phyloP scores from a whole-genome alignment of 1,284 basidiomycete genomes.

The Sanghuangporus sanghuang region DNA sequence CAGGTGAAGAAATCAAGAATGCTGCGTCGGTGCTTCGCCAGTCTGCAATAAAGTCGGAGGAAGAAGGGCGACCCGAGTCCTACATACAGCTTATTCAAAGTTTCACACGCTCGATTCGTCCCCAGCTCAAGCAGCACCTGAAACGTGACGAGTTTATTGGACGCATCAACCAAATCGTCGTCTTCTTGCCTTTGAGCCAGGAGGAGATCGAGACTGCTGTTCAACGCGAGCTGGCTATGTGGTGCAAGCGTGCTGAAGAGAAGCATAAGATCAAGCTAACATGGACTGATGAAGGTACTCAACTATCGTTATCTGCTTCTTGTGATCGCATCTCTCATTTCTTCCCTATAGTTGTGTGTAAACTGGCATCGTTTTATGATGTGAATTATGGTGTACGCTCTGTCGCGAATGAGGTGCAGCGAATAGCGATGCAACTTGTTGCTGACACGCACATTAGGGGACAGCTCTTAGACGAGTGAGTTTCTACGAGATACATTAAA shows the following conservation, averaged over 20 bases:
- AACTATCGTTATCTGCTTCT: neutral
- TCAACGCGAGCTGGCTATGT: slow-evolving; percentile 4
- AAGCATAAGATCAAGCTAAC: slow-evolving; percentile 10
- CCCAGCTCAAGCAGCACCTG: slow-evolving; percentile 2
- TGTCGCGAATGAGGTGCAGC: slow-evolving; percentile 10
- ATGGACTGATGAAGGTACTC: slow-evolving; percentile 10
- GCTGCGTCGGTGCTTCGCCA: neutral
- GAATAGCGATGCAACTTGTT: slow-evolving; percentile 10
- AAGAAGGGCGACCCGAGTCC: slow-evolving; percentile 9
- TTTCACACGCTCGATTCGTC: slow-evolving; percentile 12
- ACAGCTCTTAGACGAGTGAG: slow-evolving; percentile 2
- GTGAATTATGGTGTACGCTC: slow-evolving; percentile 15
- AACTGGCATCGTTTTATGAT: slow-evolving; percentile 8
- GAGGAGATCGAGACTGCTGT: slow-evolving; percentile 13
- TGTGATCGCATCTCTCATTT: neutral
- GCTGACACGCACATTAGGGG: slow-evolving; percentile 13
- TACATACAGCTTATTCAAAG: slow-evolving; percentile 7
- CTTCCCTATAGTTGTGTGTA: slow-evolving; percentile 3
- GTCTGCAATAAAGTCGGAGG: slow-evolving; percentile 6
- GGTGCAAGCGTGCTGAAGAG: slow-evolving; percentile 6
- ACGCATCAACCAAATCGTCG: slow-evolving; percentile 13
- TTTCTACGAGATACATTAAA: neutral
- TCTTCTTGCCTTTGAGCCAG: slow-evolving; percentile 13
- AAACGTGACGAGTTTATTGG: slow-evolving; percentile 15
- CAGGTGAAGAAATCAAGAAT: slow-evolving; percentile 11